Evolutionary conservation across 192 early-diverging fungal genomes (phyloP).

Genomic region (Coemansia sp.): DNA sequence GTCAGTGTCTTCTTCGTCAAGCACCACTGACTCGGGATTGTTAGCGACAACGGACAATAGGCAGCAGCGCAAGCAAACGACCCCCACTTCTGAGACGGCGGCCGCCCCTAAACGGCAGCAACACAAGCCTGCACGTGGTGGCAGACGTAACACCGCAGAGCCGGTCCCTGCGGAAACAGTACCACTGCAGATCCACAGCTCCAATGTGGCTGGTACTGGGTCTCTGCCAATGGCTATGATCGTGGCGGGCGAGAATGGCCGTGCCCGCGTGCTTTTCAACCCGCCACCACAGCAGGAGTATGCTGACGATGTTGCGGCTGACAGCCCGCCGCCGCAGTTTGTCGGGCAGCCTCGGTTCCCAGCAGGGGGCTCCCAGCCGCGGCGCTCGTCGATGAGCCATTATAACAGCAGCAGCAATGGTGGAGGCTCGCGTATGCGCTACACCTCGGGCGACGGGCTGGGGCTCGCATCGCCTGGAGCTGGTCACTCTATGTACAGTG

Average conservation of each 20-base stretch:
- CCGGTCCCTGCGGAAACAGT: background rate
- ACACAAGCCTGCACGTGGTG: background rate
- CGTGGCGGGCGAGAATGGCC: slow-evolving; percentile 42
- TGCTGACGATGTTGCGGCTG: slow-evolving; percentile 1
- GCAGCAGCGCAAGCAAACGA: background rate
- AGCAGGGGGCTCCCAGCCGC: slow-evolving; percentile 13
- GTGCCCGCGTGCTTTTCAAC: slow-evolving; percentile 44
- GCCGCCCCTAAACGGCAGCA: slow-evolving; percentile 9
- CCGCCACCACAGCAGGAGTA: slow-evolving; percentile 9
- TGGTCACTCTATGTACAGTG: background rate
- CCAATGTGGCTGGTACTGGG: slow-evolving; percentile 6
- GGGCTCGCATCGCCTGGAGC: slow-evolving; percentile 22
- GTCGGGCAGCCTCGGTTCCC: slow-evolving; percentile 14
- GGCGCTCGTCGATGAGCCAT: slow-evolving; percentile 24
- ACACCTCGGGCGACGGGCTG: slow-evolving; percentile 5
- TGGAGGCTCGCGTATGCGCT: slow-evolving; percentile 7
- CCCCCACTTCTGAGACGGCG: background rate
- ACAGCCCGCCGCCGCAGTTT: slow-evolving; percentile 20
- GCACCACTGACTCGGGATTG: background rate
- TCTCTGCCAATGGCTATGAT: slow-evolving; percentile 29
- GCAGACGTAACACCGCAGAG: slow-evolving; percentile 4
- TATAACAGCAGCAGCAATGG: background rate
- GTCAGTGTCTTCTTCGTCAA: background rate
- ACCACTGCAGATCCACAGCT: slow-evolving; percentile 1
- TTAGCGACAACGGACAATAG: slow-evolving; percentile 2